Evolutionary conservation across 306 rosid genomes (phyloP).

Genomic region (Comarum palustre): DNA sequence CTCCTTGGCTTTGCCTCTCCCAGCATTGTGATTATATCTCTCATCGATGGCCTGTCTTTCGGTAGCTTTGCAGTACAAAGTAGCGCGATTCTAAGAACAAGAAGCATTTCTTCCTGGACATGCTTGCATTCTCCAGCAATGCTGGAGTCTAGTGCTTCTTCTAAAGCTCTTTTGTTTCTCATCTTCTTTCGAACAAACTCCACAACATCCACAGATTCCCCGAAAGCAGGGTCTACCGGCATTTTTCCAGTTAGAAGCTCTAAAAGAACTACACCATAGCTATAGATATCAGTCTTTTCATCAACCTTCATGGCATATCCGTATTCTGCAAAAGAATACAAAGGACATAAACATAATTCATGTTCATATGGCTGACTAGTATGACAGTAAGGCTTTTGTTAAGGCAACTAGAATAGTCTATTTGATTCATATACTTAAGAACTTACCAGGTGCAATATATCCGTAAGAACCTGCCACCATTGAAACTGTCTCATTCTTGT

Average conservation of each 20-base stretch:
- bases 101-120: constrained; percentile 85
- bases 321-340: constrained; percentile 47
- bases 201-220: constrained; percentile 52
- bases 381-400: background rate
- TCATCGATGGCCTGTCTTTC: constrained; percentile 80
- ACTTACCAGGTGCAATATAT: constrained; percentile 88
- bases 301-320: constrained; percentile 81
- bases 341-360: background rate
- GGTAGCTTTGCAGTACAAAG: constrained; percentile 77
- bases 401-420: background rate
- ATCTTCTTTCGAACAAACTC: constrained; percentile 60
- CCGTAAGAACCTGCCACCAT: constrained; percentile 91
- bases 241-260: constrained; percentile 73
- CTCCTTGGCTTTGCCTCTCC: constrained; percentile 93
- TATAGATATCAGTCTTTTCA: constrained; percentile 79
- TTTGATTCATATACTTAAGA: background rate
- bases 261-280: constrained; percentile 77
- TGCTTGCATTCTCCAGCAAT: constrained; percentile 69
- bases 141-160: constrained; percentile 56
- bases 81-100: constrained; percentile 75
- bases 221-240: constrained; percentile 61
- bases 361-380: background rate
- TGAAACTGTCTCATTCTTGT: constrained; percentile 76
- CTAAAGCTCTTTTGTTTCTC: constrained; percentile 38
- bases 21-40: constrained; percentile 72